Evolutionary conservation across 495 filamentous ascomycete genomes (phyloP).

Genomic region (Talaromyces adpressus): DNA sequence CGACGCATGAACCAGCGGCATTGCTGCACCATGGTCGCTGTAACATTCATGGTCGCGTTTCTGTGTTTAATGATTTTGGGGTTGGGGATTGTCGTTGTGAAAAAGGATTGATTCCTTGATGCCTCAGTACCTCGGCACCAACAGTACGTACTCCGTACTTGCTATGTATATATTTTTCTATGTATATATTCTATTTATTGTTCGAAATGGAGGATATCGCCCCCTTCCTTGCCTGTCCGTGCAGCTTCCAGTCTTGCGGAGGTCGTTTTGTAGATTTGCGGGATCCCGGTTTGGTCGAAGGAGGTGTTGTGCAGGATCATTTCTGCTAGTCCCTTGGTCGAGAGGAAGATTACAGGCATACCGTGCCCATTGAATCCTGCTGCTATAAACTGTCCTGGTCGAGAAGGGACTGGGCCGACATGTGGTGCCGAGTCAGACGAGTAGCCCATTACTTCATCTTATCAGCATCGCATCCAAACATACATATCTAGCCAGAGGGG

Average conservation of each 20-base stretch:
- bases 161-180: neutral
- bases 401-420: conserved; percentile 13
- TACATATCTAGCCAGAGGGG: neutral
- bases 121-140: no score
- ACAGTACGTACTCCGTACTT: neutral
- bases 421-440: conserved; percentile 10
- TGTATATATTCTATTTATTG: neutral
- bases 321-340: conserved; percentile 14
- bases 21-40: conserved; percentile 8
- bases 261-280: conserved; percentile 4
- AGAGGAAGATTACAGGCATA: conserved; percentile 17
- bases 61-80: conserved; percentile 14
- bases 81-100: conserved; percentile 7
- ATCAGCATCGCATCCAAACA: neutral
- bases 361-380: conserved; percentile 21
- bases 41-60: conserved; percentile 10
- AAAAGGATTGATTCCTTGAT: neutral
- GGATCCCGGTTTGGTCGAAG: conserved; percentile 14
- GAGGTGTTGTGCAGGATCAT: conserved; percentile 12
- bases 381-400: conserved; percentile 13
- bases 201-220: neutral
- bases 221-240: neutral
- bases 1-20: neutral
- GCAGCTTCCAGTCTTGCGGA: neutral
- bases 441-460: conserved; percentile 8